Evolutionary conservation across 352 stramenopile genomes (phyloP).

Genomic region (Blastocystis sp.): DNA sequence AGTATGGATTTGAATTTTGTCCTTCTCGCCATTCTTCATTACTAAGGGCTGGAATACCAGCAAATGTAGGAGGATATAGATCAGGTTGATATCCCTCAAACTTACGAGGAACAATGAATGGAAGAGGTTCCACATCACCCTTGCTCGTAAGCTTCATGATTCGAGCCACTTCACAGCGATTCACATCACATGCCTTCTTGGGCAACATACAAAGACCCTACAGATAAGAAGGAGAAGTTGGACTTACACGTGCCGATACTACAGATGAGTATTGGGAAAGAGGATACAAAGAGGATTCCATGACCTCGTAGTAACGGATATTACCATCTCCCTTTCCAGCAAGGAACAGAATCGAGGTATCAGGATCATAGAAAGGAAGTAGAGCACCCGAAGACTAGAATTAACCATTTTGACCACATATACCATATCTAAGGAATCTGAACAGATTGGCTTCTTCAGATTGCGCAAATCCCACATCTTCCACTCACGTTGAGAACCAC

Average conservation of each 20-base stretch:
- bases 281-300: slow-evolving; percentile 83
- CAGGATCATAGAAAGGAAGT: slow-evolving; percentile 95
- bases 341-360: slow-evolving; percentile 95
- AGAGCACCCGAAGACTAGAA: slow-evolving; percentile 94
- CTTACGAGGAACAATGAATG: slow-evolving; percentile 91
- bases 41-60: slow-evolving; percentile 83
- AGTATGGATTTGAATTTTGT: slow-evolving; percentile 74
- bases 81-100: slow-evolving; percentile 98
- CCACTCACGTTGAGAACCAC: slow-evolving; percentile 83
- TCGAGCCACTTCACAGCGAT: slow-evolving; percentile 89
- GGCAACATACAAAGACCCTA: slow-evolving; percentile 95
- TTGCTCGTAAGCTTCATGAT: slow-evolving; percentile 90
- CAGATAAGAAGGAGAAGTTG: not conserved
- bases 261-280: slow-evolving; percentile 89
- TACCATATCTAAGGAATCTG: slow-evolving; percentile 27
- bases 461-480: slow-evolving; percentile 83
- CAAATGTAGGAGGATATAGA: slow-evolving; percentile 91
- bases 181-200: slow-evolving; percentile 93
- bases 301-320: slow-evolving; percentile 96
- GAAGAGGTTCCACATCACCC: slow-evolving; percentile 84
- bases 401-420: not conserved
- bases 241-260: slow-evolving; percentile 67
- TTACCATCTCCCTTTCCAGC: slow-evolving; percentile 94
- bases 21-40: slow-evolving; percentile 88
- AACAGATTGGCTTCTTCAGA: slow-evolving; percentile 64